These are phyloP conservation scores for Oxalis stricta DNA, from an alignment of 441 rosid genomes.

Conservation along the genomic window DNA sequence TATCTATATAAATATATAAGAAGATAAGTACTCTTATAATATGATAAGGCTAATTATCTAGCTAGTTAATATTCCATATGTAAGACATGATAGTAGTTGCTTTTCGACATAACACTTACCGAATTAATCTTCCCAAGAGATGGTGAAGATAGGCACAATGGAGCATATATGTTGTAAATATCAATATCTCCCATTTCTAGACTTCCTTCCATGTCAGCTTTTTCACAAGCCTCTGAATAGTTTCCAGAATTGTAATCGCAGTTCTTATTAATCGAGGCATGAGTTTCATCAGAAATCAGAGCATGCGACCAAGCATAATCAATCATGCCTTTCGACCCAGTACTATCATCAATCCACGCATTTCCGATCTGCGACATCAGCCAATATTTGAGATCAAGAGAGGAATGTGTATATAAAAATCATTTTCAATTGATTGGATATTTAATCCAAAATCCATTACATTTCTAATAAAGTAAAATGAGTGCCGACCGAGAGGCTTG, in stretches of 20 bases:
- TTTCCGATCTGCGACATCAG: slow-evolving; percentile 22
- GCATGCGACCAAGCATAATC: slow-evolving; percentile 28
- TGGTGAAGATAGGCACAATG: slow-evolving; percentile 13
- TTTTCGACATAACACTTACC: slow-evolving; percentile 14
- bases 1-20: too few relatives aligned
- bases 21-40: too few relatives aligned
- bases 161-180: slow-evolving; percentile 27
- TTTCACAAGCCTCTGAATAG: slow-evolving; percentile 10
- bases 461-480: too few relatives aligned
- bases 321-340: slow-evolving; percentile 10
- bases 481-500: too few relatives aligned
- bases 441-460: too few relatives aligned
- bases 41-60: too few relatives aligned
- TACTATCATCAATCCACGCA: slow-evolving; percentile 20
- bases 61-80: too few relatives aligned
- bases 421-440: too few relatives aligned
- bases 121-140: slow-evolving; percentile 1
- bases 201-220: not conserved
- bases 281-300: slow-evolving; percentile 24
- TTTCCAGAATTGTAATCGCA: slow-evolving; percentile 16
- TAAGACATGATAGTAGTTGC: too few relatives aligned
- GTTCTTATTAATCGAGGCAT: slow-evolving; percentile 14
- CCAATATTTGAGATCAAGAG: not conserved
- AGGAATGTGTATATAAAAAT: too few relatives aligned
- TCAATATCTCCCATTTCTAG: slow-evolving; percentile 11